A percentile compares a stretch with the other conserved stretches of the same genome.
Evolutionary conservation across 805 yeast genomes (phyloP).

Genomic region (Teunomyces panamensis): DNA sequence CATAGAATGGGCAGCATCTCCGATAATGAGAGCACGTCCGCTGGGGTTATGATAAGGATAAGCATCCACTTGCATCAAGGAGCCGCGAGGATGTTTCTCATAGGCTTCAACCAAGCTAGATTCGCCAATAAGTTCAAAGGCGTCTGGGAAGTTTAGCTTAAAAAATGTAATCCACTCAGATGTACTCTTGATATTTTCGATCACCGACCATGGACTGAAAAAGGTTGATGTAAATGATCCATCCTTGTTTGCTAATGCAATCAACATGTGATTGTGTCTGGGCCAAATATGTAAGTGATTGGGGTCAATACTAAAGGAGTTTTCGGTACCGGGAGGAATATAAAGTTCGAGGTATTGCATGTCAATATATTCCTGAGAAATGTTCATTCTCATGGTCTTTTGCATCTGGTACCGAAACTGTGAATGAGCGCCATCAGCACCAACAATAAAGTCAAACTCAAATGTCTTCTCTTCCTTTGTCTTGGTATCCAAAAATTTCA

Average conservation of each 20-base stretch:
- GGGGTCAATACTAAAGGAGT: constrained; percentile 54
- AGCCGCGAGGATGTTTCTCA: constrained; percentile 64
- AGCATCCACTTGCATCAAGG: constrained; percentile 71
- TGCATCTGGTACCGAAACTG: constrained; percentile 68
- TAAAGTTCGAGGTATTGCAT: constrained; percentile 78
- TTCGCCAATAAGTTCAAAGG: constrained; percentile 62
- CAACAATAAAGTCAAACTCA: constrained; percentile 61
- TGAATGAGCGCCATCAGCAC: constrained; percentile 86
- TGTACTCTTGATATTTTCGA: constrained; percentile 49
- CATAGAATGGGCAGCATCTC: constrained; percentile 96
- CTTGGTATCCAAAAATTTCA: constrained; percentile 22
- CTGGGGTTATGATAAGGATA: constrained; percentile 62
- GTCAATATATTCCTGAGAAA: constrained; percentile 73
- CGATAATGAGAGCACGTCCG: constrained; percentile 66
- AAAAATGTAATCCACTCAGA: constrained; percentile 55
- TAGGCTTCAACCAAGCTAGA: constrained; percentile 50
- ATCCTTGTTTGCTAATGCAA: constrained; percentile 81
- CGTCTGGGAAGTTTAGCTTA: constrained; percentile 66
- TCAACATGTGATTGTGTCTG: constrained; percentile 78
- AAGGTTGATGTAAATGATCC: constrained; percentile 89
- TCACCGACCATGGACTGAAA: constrained; percentile 74
- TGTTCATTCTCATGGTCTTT: constrained; percentile 64
- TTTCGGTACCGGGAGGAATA: constrained; percentile 52
- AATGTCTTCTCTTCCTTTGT: constrained; percentile 16
- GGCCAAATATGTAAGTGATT: constrained; percentile 95